phyloP scores from a whole-genome alignment of 352 stramenopile genomes.

The Phytophthora ohioensis region DNA sequence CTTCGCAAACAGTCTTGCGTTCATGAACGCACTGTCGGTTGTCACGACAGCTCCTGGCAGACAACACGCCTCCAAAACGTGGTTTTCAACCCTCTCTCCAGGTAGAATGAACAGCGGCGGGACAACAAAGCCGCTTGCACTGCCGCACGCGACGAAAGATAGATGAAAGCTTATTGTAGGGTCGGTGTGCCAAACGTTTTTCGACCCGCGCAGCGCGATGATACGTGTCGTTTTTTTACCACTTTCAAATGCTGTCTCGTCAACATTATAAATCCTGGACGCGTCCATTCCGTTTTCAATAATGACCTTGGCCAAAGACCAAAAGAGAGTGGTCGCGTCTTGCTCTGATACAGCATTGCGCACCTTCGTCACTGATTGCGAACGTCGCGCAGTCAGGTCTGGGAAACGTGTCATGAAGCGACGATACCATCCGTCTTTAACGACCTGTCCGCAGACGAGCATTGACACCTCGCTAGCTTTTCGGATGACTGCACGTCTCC shows the following conservation, averaged over 20 bases:
- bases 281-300: constrained; percentile 1
- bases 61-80: too few relatives aligned
- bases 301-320: constrained; percentile 1
- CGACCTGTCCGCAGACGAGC: background rate
- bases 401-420: background rate
- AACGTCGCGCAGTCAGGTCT: background rate
- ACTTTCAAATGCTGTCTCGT: constrained; percentile 12
- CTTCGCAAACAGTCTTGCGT: too few relatives aligned
- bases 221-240: background rate
- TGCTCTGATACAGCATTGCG: background rate
- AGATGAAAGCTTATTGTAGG: too few relatives aligned
- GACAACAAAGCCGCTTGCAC: too few relatives aligned
- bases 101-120: too few relatives aligned
- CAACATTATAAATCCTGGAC: constrained; percentile 1
- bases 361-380: background rate
- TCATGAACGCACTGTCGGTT: too few relatives aligned
- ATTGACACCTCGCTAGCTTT: background rate
- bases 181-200: too few relatives aligned
- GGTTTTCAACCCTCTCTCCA: too few relatives aligned
- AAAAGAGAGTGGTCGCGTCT: background rate
- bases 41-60: too few relatives aligned
- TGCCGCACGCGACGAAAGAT: too few relatives aligned
- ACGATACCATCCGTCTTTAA: background rate
- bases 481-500: background rate
- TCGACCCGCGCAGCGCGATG: background rate